Base-by-base conservation (phyloP, 176 grass and related monocot genomes). In the Carex littledalei region DNA sequence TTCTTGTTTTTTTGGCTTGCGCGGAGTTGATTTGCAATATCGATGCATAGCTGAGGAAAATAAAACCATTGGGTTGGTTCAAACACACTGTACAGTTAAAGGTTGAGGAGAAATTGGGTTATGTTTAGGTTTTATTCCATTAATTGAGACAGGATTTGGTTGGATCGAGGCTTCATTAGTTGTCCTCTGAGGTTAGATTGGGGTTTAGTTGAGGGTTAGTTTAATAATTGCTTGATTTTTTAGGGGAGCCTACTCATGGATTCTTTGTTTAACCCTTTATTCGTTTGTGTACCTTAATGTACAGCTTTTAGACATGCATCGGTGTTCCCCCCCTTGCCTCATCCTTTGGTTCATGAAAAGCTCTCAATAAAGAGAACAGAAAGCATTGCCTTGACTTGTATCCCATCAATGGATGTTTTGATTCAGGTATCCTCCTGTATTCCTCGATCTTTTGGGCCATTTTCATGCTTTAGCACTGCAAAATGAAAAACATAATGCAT, bases 221-320 rank as follows among this genome's bases (percentile, higher is more conserved):
- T 57, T 43, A 53, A 22, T 57, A 54, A 79, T 65, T 65, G 4
- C 16, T 79, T 17, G 13, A 58, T 14, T 39, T 24, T 57, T 29
- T 29, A 13, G 29, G 54, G 54, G 13, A 35, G 22, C 11, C 4
- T 81, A 63, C 9, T 22, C 2, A 61, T 60, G 17, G 13, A 22
- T 43, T 12, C 3, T 35, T 58, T 81, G 8, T 63, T 41, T 49
- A 82, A 47, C 63, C 26, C 41, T 82, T 35, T 21, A 26, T 57
- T 74, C 29, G 45, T 86, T 69, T 37, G 83, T 68, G 16, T 21
- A 85, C 61, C 13, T 80, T 54, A 37, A 67, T 91, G 81, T 84
- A 55, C 80, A 91, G 96, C 93, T 66, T 99, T 99, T 73, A 95
- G 96, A 78, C 91, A 99, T 84, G 86, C 96, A 68, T 95, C 91